These are phyloP conservation scores for Pelargonium nanum DNA, from an alignment of 345 rosid genomes.

Conservation along the genomic window DNA sequence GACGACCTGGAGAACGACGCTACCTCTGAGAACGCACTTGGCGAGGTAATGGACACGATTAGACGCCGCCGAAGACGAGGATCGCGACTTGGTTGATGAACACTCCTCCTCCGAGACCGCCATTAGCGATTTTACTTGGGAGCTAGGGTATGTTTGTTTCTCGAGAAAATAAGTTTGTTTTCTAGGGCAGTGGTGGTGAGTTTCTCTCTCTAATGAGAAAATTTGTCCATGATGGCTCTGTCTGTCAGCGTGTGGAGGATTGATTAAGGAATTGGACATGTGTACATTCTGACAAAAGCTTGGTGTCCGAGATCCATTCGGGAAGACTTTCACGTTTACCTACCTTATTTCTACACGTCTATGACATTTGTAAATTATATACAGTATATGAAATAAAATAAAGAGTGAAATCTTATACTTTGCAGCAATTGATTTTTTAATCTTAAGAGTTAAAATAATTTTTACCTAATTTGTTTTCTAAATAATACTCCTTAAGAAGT, in stretches of 20 bases:
- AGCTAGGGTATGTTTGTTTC: constrained; percentile 13
- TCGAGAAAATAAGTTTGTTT: background rate
- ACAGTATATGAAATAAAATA: too few species aligned
- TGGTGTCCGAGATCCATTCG: too few species aligned
- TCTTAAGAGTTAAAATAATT: too few species aligned
- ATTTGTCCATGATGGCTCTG: background rate
- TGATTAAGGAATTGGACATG: background rate
- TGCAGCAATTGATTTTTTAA: too few species aligned
- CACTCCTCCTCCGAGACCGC: constrained; percentile 95
- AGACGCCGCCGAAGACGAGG: constrained; percentile 45
- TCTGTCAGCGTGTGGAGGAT: background rate
- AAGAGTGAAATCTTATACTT: too few species aligned
- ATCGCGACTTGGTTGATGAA: constrained; percentile 56
- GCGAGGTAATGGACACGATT: constrained; percentile 57
- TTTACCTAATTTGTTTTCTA: too few species aligned
- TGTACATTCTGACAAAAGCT: too few species aligned
- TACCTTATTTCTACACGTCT: too few species aligned
- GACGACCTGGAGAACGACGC: constrained; percentile 76
- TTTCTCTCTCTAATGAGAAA: too few species aligned
- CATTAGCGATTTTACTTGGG: constrained; percentile 23
- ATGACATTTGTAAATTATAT: too few species aligned
- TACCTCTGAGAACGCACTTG: constrained; percentile 77
- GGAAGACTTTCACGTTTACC: too few species aligned
- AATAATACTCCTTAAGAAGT: too few species aligned
- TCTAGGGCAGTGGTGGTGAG: background rate